phyloP scores from a whole-genome alignment of 495 filamentous ascomycete species.

The Geopyxis carbonaria region DNA sequence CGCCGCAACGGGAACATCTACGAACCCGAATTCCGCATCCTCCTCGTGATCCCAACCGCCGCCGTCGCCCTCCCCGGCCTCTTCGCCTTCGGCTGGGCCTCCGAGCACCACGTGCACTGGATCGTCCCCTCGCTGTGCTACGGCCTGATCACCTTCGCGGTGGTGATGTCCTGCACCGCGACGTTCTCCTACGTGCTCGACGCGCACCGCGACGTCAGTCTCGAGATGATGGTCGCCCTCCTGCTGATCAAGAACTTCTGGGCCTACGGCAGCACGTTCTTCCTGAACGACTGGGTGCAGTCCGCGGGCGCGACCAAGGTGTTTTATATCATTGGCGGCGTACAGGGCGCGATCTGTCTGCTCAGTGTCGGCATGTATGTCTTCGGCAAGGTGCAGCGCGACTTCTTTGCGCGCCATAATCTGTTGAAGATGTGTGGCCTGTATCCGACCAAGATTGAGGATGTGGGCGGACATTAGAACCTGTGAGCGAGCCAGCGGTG shows the following conservation, averaged over 20 bases:
- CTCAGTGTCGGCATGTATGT: slow-evolving; percentile 30
- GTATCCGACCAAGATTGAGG: slow-evolving; percentile 16
- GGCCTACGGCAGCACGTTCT: slow-evolving; percentile 31
- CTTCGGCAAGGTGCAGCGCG: slow-evolving; percentile 27
- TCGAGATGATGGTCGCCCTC: slow-evolving; percentile 31
- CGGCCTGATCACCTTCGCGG: slow-evolving; percentile 30
- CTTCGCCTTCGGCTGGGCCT: slow-evolving; percentile 30
- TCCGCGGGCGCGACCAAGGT: slow-evolving; percentile 26
- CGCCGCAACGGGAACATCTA: slow-evolving; percentile 34
- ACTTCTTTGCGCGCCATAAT: slow-evolving; percentile 18
- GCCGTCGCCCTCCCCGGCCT: slow-evolving; percentile 28
- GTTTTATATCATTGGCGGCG: slow-evolving; percentile 29
- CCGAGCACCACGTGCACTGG: slow-evolving; percentile 27
- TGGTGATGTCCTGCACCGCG: slow-evolving; percentile 30
- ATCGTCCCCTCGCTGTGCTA: slow-evolving; percentile 30
- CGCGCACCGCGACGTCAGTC: slow-evolving; percentile 30
- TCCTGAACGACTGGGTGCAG: slow-evolving; percentile 30
- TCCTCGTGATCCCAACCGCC: slow-evolving; percentile 30
- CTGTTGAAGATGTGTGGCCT: slow-evolving; percentile 17
- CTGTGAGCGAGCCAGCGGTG: no score
- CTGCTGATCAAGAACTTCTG: slow-evolving; percentile 32
- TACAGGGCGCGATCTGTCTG: slow-evolving; percentile 28
- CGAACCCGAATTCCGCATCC: slow-evolving; percentile 39
- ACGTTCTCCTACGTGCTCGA: slow-evolving; percentile 31
- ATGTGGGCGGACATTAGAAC: neutral